Conservation (phyloP, 2,329 filamentous ascomycete species). For the Aspergillus sp. region DNA sequence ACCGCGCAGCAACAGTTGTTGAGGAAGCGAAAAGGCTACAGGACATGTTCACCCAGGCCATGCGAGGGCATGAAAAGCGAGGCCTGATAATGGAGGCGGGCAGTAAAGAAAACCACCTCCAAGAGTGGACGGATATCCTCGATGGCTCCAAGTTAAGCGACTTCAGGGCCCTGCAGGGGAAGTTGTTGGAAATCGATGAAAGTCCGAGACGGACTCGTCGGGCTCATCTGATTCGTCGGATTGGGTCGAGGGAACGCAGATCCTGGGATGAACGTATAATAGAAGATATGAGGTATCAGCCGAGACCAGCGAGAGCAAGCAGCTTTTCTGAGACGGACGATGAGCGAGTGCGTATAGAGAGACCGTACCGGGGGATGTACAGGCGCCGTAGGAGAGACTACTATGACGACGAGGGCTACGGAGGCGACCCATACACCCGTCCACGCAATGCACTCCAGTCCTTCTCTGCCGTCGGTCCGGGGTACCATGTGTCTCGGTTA, state of each 20-base stretch:
- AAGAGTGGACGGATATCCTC: constrained; percentile 3
- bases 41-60: neutral
- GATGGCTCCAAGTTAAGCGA: neutral
- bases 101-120: neutral
- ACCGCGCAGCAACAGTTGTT: neutral
- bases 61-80: neutral
- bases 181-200: neutral
- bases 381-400: neutral
- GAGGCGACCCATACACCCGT: neutral
- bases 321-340: no score
- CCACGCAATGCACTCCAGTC: neutral
- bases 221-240: neutral
- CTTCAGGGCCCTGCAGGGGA: neutral
- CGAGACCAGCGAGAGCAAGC: no score
- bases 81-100: constrained; percentile 1
- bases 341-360: no score
- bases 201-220: neutral
- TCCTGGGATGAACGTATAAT: neutral
- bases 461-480: constrained; percentile 3
- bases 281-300: no score
- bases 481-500: constrained; percentile 4
- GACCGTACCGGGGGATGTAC: no score
- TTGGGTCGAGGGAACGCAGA: neutral
- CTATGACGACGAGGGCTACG: neutral
- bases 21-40: neutral